A percentile compares a stretch with the other conserved stretches of the same genome.
Evolutionary conservation across 345 rosid species (phyloP).

Genomic region (Iberis pinnata): DNA sequence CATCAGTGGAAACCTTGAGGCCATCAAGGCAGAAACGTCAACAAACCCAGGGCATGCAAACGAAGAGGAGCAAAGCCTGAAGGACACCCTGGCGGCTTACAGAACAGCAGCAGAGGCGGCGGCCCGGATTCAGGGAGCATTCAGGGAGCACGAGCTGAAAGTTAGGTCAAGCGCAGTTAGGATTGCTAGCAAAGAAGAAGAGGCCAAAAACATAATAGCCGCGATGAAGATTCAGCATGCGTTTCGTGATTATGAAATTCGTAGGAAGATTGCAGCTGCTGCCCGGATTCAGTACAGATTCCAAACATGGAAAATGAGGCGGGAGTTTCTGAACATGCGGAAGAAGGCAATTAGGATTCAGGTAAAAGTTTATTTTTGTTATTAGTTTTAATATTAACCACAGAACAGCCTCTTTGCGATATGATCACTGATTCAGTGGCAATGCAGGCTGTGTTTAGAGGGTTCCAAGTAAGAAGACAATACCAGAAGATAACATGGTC

Average conservation of each 20-base stretch:
- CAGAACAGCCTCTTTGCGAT: no score
- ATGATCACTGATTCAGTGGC: no score
- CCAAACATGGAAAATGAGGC: conserved; percentile 78
- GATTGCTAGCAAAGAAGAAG: conserved; percentile 49
- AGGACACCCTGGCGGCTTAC: conserved; percentile 76
- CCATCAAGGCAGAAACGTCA: conserved; percentile 32
- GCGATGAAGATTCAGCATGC: conserved; percentile 96
- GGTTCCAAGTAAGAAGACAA: conserved; percentile 69
- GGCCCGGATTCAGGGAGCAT: conserved; percentile 75
- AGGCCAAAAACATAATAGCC: conserved; percentile 66
- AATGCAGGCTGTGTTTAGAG: conserved; percentile 82
- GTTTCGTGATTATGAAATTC: conserved; percentile 57
- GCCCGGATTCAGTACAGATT: conserved; percentile 75
- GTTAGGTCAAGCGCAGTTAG: conserved; percentile 41
- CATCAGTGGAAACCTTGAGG: conserved; percentile 53
- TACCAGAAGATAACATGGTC: conserved; percentile 81
- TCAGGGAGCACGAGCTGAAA: conserved; percentile 72
- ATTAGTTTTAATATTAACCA: no score
- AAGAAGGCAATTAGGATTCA: conserved; percentile 72
- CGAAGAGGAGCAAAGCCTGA: conserved; percentile 59
- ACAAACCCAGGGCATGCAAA: conserved; percentile 35
- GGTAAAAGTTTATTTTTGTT: conserved; percentile 26
- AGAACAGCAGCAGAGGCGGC: conserved; percentile 91
- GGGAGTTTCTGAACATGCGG: conserved; percentile 65
- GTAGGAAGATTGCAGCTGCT: conserved; percentile 78